Conservation (phyloP, 805 yeast genomes). For the Cephaloascus fragrans region DNA sequence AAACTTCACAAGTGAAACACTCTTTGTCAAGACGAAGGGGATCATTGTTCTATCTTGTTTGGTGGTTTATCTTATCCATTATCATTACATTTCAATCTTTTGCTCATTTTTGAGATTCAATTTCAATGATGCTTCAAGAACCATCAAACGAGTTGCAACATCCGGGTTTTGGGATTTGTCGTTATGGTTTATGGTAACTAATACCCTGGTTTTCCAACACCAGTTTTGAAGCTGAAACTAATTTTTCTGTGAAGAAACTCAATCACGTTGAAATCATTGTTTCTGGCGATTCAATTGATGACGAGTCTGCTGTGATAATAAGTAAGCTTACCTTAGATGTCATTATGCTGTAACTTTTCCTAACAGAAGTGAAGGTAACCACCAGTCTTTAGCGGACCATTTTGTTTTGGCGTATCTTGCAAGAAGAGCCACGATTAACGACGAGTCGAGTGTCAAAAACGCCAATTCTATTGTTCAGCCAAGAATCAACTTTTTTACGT, state of each 20-base stretch:
- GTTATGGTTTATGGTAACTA: conserved; percentile 18
- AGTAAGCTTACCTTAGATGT: no score
- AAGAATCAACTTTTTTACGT: conserved; percentile 49
- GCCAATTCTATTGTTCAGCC: conserved; percentile 23
- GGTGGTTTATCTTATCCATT: conserved; percentile 6
- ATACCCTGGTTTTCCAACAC: neutral
- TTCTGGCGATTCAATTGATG: conserved; percentile 28
- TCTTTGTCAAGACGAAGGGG: conserved; percentile 8
- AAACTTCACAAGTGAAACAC: conserved; percentile 6
- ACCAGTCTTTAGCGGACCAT: conserved; percentile 60
- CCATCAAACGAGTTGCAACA: conserved; percentile 9
- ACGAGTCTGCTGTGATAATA: conserved; percentile 26
- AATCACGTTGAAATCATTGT: conserved; percentile 27
- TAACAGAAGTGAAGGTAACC: conserved; percentile 45
- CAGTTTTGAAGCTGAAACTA: no score
- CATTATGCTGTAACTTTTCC: no score
- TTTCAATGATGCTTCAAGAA: conserved; percentile 12
- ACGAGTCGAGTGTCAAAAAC: conserved; percentile 1
- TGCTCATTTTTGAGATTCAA: conserved; percentile 6
- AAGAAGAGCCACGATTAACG: conserved; percentile 7
- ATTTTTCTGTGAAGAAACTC: no score
- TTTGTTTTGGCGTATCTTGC: conserved; percentile 38
- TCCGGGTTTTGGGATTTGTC: conserved; percentile 19
- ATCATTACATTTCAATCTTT: conserved; percentile 13
- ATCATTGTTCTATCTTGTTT: conserved; percentile 9